Evolutionary conservation across 495 filamentous ascomycete species (phyloP), one percentile per base, ranked within the genome.

Genomic region (Hypoxylon rickii): DNA sequence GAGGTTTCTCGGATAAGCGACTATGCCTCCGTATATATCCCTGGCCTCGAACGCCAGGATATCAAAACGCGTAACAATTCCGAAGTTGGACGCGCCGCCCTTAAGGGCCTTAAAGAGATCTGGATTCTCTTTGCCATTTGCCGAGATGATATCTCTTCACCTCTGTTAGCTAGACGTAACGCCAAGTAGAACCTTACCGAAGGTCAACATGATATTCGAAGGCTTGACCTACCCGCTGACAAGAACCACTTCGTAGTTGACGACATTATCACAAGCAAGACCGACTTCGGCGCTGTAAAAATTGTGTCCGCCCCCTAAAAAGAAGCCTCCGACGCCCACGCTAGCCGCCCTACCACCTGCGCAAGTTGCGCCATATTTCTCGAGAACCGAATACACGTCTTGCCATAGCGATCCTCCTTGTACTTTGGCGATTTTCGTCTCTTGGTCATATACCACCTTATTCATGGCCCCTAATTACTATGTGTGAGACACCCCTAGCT

Each of bases 91-190:
- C 1, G 66, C 48, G 11, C 81, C 81, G 4, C 82, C 83, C 36
- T 82, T 81, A 2, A 85, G 72, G 3, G 82, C 81, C 42, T 63
- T 65, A 66, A 67, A 84, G 5, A 86, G 63, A 33, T 86, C 83
- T 0, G 70, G 5, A 34, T 79, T 69, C 0, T 58, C 56, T 0
- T 51, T 61, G 1, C 55, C 51, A 53, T 79, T 82, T 40, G 75
- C 80, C 34, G 80, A 75, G 37, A 79, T 61, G 21, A 81, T 70
- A 5, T 29, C 5, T 29, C 24, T n/a, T n/a, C n/a, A n/a, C n/a
- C n/a, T n/a, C n/a, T n/a, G n/a, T n/a, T n/a, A n/a, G n/a, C n/a
- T n/a, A n/a, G n/a, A n/a, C n/a, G n/a, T 29, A 29, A 29, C 5
- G 24, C 5, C 4, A 29, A 29, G 24, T 10, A 29, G 24, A 29